Percentiles rank a stretch among this genome's conserved stretches.
These are phyloP conservation scores for Cryptosporidium canis DNA, from an alignment of 169 alveolate species.

Conservation along the genomic window DNA sequence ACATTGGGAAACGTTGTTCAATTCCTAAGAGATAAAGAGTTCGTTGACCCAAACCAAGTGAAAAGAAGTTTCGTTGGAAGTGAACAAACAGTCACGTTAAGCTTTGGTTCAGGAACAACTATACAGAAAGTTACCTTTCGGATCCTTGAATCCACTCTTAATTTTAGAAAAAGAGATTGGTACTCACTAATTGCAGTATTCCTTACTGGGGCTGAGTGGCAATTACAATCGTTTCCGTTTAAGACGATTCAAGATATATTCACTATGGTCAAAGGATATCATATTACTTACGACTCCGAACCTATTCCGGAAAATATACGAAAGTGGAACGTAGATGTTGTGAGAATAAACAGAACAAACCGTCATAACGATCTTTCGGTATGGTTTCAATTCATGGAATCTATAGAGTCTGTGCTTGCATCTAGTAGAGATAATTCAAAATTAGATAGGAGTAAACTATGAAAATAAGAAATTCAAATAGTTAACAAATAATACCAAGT, in stretches of 20 bases:
- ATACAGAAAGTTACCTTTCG: constrained; percentile 50
- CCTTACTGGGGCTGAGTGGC: constrained; percentile 71
- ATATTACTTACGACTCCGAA: constrained; percentile 63
- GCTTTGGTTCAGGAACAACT: constrained; percentile 58
- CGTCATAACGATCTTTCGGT: constrained; percentile 71
- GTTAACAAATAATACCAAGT: background rate
- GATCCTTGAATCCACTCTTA: constrained; percentile 55
- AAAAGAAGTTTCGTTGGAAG: background rate
- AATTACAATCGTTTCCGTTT: constrained; percentile 59
- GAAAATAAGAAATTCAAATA: background rate
- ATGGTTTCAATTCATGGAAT: constrained; percentile 69
- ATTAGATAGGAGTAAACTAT: constrained; percentile 55
- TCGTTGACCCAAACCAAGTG: constrained; percentile 26
- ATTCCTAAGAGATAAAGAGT: constrained; percentile 45
- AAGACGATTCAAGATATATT: constrained; percentile 63
- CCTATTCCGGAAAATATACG: constrained; percentile 69
- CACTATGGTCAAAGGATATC: constrained; percentile 61
- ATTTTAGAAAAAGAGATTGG: constrained; percentile 72
- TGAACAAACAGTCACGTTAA: constrained; percentile 48
- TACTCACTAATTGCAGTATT: constrained; percentile 65
- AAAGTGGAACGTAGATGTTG: constrained; percentile 72
- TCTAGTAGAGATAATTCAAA: constrained; percentile 68
- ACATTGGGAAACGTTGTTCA: constrained; percentile 42
- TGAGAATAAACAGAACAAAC: constrained; percentile 62
- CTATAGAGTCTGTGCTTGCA: constrained; percentile 61